Evolutionary conservation across 176 grass and related monocot species (phyloP).

Genomic region (Dendrocalamus sinicus): DNA sequence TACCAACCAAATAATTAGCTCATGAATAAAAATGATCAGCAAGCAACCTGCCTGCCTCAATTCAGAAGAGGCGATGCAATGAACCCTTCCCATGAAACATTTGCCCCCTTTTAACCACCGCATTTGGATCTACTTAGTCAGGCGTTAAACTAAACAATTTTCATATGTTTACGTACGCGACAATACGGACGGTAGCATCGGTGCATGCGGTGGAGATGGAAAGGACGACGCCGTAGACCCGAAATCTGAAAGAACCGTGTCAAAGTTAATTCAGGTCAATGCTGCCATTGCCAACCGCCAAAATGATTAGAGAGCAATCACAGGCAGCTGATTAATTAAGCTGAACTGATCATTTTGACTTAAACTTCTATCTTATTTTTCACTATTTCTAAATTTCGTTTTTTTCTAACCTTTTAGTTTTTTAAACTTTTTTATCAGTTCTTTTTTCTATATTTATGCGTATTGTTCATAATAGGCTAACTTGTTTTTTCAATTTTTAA

Average conservation of each 20-base stretch:
- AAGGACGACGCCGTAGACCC: constrained; percentile 42
- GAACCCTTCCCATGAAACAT: not conserved
- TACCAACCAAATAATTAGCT: constrained; percentile 53
- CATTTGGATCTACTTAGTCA: not conserved
- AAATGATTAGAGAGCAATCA: constrained; percentile 61
- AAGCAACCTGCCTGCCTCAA: constrained; percentile 3
- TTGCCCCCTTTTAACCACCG: constrained; percentile 47
- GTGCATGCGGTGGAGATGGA: not conserved
- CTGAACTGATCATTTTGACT: too few species aligned
- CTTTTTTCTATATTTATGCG: too few species aligned
- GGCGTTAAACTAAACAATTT: not conserved
- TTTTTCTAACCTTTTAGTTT: too few species aligned
- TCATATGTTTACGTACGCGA: constrained; percentile 12
- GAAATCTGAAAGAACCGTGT: constrained; percentile 16
- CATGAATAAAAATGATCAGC: constrained; percentile 30
- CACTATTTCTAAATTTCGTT: too few species aligned
- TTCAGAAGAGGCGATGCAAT: constrained; percentile 17
- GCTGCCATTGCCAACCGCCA: constrained; percentile 50
- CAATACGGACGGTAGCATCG: not conserved
- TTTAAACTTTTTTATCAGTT: too few species aligned
- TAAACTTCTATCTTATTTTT: too few species aligned
- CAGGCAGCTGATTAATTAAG: not conserved
- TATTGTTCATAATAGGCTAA: too few species aligned
- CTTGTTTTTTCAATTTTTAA: too few species aligned
- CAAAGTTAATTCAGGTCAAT: constrained; percentile 42